Evolutionary conservation across 306 rosid species (phyloP), one percentile per base, ranked within the genome.

Genomic region (Benincasa hispida): DNA sequence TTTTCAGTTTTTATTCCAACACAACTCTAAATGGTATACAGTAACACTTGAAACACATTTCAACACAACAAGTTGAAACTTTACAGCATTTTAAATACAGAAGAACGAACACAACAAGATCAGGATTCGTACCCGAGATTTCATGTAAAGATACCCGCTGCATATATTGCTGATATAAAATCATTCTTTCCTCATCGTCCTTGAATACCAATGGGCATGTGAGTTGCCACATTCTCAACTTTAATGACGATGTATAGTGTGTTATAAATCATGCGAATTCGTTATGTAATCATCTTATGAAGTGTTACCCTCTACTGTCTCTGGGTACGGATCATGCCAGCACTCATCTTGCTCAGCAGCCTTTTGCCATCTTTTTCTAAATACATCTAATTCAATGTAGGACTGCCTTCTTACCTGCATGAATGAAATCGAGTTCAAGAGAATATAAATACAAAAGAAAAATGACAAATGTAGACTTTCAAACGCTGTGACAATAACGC

Each of bases 381-480:
- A 87, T 37, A 83, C 45, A 37, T 66, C 76, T 19, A 81, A 77
- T 70, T 87, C 87, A 0, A 60, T 82, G 65, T 75, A 83, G 3
- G 91, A 87, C 57, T 85, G 87, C 61, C 78, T 84, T 82, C 91
- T 87, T 81, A 87, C 91, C 91, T 87, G 42, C 76, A 75, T 45
- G 37, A 7, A 77, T 32, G 2, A 48, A 25, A n/a, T 8, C 0
- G 11, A 13, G 14, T 18, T 28, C 13, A 54, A 15, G 5, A 74
- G 10, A 14, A 53, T 8, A n/a, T 21, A 35, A 54, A 54, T 9
- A 72, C 11, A 18, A 6, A 21, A 18, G 32, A 13, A 30, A 54
- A 19, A 15, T 68, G 25, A 74, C 51, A 50, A 53, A 35, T 9
- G 17, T 35, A n/a, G 28, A 37, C 17, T 37, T 35, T n/a, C n/a